Percentiles rank a stretch among this genome's conserved stretches.
Conservation (phyloP, 805 yeast genomes). For the Clavispora fructus region DNA sequence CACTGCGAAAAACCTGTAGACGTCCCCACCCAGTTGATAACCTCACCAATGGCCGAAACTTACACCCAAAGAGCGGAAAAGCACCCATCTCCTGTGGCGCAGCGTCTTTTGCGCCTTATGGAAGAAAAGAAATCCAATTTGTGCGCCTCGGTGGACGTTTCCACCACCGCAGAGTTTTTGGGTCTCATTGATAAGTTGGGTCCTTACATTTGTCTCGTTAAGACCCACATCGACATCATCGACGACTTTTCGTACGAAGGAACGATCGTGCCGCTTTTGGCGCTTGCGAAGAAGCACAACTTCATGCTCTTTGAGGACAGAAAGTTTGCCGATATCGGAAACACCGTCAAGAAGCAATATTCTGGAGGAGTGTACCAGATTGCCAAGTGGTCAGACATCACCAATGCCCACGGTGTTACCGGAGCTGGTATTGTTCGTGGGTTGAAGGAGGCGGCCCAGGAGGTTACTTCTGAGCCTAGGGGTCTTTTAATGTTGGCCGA, state of each 20-base stretch:
- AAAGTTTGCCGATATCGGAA: constrained; percentile 97
- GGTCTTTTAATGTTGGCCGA: constrained; percentile 95
- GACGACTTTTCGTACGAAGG: constrained; percentile 82
- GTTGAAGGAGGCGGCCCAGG: constrained; percentile 72
- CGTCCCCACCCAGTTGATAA: neutral
- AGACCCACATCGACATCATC: constrained; percentile 91
- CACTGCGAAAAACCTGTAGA: neutral
- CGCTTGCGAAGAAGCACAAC: constrained; percentile 71
- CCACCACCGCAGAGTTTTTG: constrained; percentile 71
- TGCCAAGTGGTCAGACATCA: constrained; percentile 93
- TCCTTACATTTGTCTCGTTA: constrained; percentile 85
- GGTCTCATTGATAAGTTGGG: constrained; percentile 73
- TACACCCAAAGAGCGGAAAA: constrained; percentile 65
- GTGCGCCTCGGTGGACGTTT: constrained; percentile 92
- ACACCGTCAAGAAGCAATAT: constrained; percentile 93
- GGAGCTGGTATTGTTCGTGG: constrained; percentile 93
- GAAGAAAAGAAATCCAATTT: constrained; percentile 76
- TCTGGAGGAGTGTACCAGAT: constrained; percentile 84
- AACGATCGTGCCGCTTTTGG: constrained; percentile 71
- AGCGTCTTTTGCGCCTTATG: constrained; percentile 67
- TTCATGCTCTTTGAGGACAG: constrained; percentile 95
- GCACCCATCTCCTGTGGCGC: constrained; percentile 78
- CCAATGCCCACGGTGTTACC: constrained; percentile 96
- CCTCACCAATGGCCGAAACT: constrained; percentile 18
- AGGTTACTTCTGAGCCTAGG: constrained; percentile 69